Conservation (phyloP, 148 eudicot genomes). For the Nepenthes gracilis region DNA sequence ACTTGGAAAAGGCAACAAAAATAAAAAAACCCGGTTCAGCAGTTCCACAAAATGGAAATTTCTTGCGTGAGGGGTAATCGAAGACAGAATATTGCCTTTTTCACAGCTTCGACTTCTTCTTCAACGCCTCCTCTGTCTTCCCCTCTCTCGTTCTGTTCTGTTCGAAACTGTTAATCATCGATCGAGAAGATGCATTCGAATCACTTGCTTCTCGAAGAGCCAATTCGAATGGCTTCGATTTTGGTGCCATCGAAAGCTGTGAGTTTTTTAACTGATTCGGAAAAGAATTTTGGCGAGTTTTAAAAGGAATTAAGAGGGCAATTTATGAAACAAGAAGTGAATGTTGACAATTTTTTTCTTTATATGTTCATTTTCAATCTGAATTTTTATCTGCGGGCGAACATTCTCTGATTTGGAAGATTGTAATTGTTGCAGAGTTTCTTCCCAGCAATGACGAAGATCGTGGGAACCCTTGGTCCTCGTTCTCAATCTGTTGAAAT, state of each 20-base stretch:
- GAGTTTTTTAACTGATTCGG: slow-evolving; percentile 1
- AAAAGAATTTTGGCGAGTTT: background rate
- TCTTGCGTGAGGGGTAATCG: background rate
- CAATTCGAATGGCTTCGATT: slow-evolving; percentile 90
- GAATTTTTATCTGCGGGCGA: background rate
- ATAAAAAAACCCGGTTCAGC: background rate
- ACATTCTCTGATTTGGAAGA: background rate
- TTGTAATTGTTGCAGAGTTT: slow-evolving; percentile 36
- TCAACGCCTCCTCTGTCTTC: too few relatives aligned
- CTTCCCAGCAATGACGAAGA: slow-evolving; percentile 90
- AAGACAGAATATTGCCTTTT: too few relatives aligned
- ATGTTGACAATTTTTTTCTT: background rate
- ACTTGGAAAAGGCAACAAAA: background rate
- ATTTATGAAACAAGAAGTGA: too few relatives aligned
- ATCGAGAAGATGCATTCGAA: slow-evolving; percentile 52
- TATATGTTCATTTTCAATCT: background rate
- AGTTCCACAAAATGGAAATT: background rate
- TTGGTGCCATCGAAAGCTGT: slow-evolving; percentile 93
- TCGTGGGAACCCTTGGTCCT: slow-evolving; percentile 93
- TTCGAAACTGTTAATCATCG: background rate
- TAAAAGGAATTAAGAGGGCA: background rate
- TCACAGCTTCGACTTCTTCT: too few relatives aligned
- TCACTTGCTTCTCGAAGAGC: slow-evolving; percentile 91
- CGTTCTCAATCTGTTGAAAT: slow-evolving; percentile 65
- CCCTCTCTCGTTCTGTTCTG: background rate